Percentiles rank a stretch among this genome's conserved stretches.
phyloP scores from a whole-genome alignment of 2,329 filamentous ascomycete genomes.

The Simplicillium aogashimaense region DNA sequence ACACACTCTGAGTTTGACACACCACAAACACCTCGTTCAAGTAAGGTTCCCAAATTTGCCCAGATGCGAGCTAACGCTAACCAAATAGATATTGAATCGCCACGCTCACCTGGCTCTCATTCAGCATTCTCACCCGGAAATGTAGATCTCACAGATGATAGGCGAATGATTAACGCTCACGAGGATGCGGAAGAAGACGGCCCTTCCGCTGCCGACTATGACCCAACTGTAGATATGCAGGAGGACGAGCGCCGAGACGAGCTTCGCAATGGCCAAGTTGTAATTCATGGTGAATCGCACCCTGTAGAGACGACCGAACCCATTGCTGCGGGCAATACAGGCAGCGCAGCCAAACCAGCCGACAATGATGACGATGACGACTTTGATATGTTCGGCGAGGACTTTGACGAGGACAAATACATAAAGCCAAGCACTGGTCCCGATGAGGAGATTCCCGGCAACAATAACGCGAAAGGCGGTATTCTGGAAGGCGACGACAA shows the following conservation, averaged over 20 bases:
- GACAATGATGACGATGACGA: conserved; percentile 59
- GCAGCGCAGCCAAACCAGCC: conserved; percentile 17
- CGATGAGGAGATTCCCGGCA: conserved; percentile 38
- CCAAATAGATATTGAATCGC: conserved; percentile 26
- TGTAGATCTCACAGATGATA: conserved; percentile 56
- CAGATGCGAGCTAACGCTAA: conserved; percentile 11
- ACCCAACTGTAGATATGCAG: conserved; percentile 79
- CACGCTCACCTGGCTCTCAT: conserved; percentile 32
- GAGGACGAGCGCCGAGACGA: conserved; percentile 69
- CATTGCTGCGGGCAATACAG: conserved; percentile 9
- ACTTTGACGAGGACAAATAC: conserved; percentile 59
- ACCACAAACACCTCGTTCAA: conserved; percentile 35
- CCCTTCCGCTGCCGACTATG: conserved; percentile 87
- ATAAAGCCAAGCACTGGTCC: conserved; percentile 32
- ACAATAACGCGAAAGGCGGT: conserved; percentile 58
- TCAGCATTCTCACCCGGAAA: conserved; percentile 46
- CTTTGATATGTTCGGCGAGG: conserved; percentile 84
- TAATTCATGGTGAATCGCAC: conserved; percentile 35
- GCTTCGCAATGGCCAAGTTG: conserved; percentile 47
- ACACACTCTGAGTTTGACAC: conserved; percentile 27
- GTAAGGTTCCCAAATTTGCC: conserved; percentile 23
- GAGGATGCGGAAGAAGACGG: conserved; percentile 51
- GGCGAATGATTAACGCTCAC: conserved; percentile 55
- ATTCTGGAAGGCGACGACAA: conserved; percentile 89
- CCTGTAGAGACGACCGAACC: conserved; percentile 14